A percentile compares a stretch with the other conserved stretches of the same genome.
phyloP scores from a whole-genome alignment of 805 yeast species.

The Wickerhamomyces sydowiorum region DNA sequence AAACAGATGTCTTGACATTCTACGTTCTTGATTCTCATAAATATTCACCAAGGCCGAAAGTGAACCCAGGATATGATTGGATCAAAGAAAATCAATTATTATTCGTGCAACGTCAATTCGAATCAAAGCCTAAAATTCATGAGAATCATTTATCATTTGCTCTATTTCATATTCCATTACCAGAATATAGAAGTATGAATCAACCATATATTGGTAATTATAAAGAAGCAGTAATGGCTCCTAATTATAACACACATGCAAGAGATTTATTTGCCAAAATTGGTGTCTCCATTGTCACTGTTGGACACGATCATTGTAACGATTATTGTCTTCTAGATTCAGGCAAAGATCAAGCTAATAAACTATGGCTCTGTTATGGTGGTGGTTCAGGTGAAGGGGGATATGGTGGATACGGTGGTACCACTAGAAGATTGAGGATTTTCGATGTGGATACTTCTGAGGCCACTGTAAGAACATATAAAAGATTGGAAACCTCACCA shows the following conservation, averaged over 20 bases:
- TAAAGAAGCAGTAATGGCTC: constrained; percentile 77
- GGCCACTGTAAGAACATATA: constrained; percentile 55
- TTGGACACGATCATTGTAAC: constrained; percentile 95
- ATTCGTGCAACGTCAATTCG: constrained; percentile 38
- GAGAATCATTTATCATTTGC: constrained; percentile 66
- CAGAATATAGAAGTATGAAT: constrained; percentile 60
- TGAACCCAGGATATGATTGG: constrained; percentile 81
- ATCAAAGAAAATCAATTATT: constrained; percentile 64
- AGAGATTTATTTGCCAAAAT: constrained; percentile 50
- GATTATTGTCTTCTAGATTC: constrained; percentile 74
- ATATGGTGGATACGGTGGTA: constrained; percentile 89
- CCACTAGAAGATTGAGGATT: constrained; percentile 69
- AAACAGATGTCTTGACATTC: constrained; percentile 47
- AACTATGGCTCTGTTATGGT: constrained; percentile 86
- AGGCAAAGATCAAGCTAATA: constrained; percentile 20
- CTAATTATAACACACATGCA: constrained; percentile 63
- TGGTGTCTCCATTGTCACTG: constrained; percentile 70
- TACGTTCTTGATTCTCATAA: constrained; percentile 85
- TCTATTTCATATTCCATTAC: constrained; percentile 90
- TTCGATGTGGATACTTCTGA: constrained; percentile 55
- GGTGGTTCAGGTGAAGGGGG: constrained; percentile 96
- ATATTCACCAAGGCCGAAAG: constrained; percentile 60
- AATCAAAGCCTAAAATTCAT: constrained; percentile 22
- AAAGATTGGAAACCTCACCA: constrained; percentile 58
- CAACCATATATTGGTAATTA: constrained; percentile 51